Conservation (phyloP, 768 basidiomycete genomes). For the Macrolepiota dolichaula region DNA sequence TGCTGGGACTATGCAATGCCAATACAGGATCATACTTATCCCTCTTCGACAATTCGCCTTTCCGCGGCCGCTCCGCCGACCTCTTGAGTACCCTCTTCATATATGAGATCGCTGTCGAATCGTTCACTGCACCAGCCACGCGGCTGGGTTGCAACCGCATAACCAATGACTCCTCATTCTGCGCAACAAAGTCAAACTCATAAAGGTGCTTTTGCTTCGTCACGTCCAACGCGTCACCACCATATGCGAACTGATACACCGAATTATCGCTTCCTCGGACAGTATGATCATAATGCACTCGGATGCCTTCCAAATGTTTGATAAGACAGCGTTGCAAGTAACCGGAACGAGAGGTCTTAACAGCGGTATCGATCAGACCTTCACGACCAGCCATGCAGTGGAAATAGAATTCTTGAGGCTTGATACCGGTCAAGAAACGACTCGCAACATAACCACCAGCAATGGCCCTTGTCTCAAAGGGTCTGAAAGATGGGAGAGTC, state of each 20-base stretch:
- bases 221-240: slow-evolving; percentile 94
- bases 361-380: slow-evolving; percentile 98
- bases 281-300: slow-evolving; percentile 97
- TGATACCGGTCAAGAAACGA: slow-evolving; percentile 97
- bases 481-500: slow-evolving; percentile 93
- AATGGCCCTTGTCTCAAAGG: slow-evolving; percentile 97
- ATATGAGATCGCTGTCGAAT: slow-evolving; percentile 63
- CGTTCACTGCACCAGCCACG: slow-evolving; percentile 57
- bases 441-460: slow-evolving; percentile 98
- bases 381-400: slow-evolving; percentile 99
- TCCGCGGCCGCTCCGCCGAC: slow-evolving; percentile 42
- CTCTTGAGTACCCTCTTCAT: slow-evolving; percentile 92
- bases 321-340: slow-evolving; percentile 98
- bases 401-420: slow-evolving; percentile 99
- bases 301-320: slow-evolving; percentile 96
- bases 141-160: slow-evolving; percentile 64
- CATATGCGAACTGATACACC: slow-evolving; percentile 94
- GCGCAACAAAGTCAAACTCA: slow-evolving; percentile 90
- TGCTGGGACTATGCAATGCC: slow-evolving; percentile 72
- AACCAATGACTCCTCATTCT: slow-evolving; percentile 78
- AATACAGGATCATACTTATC: slow-evolving; percentile 71
- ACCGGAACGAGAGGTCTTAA: slow-evolving; percentile 97
- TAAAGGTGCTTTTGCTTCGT: slow-evolving; percentile 95
- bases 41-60: slow-evolving; percentile 42
- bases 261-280: slow-evolving; percentile 94